Percentiles rank a stretch among this genome's conserved stretches.
Conservation (phyloP, 768 basidiomycete species). For the Auricularia auricula-judae region DNA sequence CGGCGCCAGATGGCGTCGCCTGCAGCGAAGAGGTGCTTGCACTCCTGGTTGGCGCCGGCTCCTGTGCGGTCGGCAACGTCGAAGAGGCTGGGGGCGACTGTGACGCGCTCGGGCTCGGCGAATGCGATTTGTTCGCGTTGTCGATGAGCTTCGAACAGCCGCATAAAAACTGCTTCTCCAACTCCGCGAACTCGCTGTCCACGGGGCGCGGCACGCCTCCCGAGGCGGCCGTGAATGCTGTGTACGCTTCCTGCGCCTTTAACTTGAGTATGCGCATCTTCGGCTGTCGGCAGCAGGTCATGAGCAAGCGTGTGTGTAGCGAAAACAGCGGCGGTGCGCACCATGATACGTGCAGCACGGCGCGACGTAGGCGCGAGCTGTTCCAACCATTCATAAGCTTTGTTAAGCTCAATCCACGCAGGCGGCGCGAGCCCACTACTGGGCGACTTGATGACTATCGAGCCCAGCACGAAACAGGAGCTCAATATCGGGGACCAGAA, state of each 20-base stretch:
- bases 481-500: constrained; percentile 41
- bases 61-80: too few species aligned
- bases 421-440: not conserved
- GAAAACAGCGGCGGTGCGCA: not conserved
- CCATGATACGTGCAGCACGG: not conserved
- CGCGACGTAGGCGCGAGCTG: not conserved
- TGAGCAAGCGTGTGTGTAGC: not conserved
- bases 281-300: not conserved
- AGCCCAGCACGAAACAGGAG: constrained; percentile 30
- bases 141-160: too few species aligned
- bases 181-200: not conserved
- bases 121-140: too few species aligned
- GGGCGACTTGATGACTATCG: not conserved
- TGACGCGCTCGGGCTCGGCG: too few species aligned
- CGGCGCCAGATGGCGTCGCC: too few species aligned
- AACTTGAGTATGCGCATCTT: not conserved
- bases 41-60: too few species aligned
- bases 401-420: not conserved
- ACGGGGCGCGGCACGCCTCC: not conserved
- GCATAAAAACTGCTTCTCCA: not conserved
- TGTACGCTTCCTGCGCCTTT: not conserved
- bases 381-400: not conserved
- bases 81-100: too few species aligned
- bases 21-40: too few species aligned
- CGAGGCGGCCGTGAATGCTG: not conserved